Percentiles rank a stretch among this genome's conserved stretches.
phyloP scores from a whole-genome alignment of 83 land plant species.

The Diphasiastrum complanatum region DNA sequence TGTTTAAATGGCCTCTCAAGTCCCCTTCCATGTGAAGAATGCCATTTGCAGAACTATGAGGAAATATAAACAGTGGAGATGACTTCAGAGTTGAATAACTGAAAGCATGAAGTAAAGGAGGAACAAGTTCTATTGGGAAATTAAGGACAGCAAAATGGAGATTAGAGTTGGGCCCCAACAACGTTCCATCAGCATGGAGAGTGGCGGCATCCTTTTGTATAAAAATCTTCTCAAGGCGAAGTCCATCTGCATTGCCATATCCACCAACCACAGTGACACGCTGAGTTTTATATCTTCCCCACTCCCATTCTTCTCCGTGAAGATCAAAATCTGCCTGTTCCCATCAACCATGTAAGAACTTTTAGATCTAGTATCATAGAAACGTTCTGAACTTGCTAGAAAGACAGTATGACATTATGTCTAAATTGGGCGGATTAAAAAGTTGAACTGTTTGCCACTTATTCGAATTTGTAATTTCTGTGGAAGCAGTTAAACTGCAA shows the following conservation, averaged over 20 bases:
- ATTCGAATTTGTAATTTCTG: too few relatives aligned
- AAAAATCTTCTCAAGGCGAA: conserved; percentile 84
- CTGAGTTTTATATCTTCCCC: conserved; percentile 90
- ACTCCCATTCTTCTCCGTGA: conserved; percentile 98
- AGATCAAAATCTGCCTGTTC: conserved; percentile 92
- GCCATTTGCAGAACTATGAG: conserved; percentile 64
- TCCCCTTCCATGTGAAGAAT: conserved; percentile 95
- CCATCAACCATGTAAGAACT: too few relatives aligned
- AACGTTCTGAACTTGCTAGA: too few relatives aligned
- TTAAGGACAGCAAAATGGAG: conserved; percentile 99
- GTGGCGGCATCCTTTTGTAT: conserved; percentile 97
- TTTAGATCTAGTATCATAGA: too few relatives aligned
- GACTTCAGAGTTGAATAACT: conserved; percentile 55
- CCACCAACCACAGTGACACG: conserved; percentile 75
- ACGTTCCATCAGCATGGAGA: conserved; percentile 95
- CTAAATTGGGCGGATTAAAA: too few relatives aligned
- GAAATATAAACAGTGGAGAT: conserved; percentile 53
- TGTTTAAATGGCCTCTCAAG: conserved; percentile 70
- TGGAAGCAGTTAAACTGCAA: too few relatives aligned
- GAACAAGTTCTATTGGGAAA: conserved; percentile 87
- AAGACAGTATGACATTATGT: too few relatives aligned
- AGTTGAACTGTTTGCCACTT: too few relatives aligned
- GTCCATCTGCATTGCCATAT: conserved; percentile 82
- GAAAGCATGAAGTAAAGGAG: conserved; percentile 67
- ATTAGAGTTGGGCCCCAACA: conserved; percentile 87